These are phyloP conservation scores for Boletus pseudo-olivaceus DNA, from an alignment of 768 basidiomycete species.

Conservation along the genomic window DNA sequence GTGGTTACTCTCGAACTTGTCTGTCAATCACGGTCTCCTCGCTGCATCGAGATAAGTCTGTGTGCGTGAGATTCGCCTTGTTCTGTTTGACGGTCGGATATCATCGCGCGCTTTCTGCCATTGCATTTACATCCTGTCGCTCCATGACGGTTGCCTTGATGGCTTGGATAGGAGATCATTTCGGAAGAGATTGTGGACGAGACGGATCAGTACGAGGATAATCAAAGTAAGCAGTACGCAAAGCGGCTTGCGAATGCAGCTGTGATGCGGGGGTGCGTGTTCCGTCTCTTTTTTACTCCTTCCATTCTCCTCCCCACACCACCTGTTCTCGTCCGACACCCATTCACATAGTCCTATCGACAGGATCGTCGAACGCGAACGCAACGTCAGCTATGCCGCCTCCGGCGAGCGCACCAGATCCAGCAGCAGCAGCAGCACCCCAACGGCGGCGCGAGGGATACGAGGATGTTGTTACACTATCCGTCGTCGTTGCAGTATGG, in stretches of 20 bases:
- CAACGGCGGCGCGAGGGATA: not conserved
- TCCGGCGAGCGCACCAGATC: conserved; percentile 32
- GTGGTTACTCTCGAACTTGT: conserved; percentile 90
- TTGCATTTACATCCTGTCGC: too few relatives aligned
- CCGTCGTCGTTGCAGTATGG: conserved; percentile 18
- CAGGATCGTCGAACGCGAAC: conserved; percentile 57
- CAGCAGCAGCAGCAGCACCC: not conserved
- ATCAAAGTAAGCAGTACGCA: conserved; percentile 73
- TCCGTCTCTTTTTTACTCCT: too few relatives aligned
- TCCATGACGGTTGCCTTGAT: not conserved
- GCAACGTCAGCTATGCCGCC: conserved; percentile 28
- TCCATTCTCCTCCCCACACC: too few relatives aligned
- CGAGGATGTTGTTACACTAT: conserved; percentile 1
- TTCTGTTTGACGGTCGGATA: not conserved
- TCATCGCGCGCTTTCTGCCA: not conserved
- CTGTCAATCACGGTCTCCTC: not conserved
- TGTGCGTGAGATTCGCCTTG: conserved; percentile 2
- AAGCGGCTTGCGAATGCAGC: conserved; percentile 67
- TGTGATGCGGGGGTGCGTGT: conserved; percentile 69
- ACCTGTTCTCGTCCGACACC: too few relatives aligned
- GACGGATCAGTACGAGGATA: conserved; percentile 87
- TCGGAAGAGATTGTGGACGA: conserved; percentile 96
- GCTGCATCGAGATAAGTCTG: conserved; percentile 50
- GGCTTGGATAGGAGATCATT: conserved; percentile 73
- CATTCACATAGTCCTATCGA: not conserved